A percentile compares a stretch with the other conserved stretches of the same genome.
These are phyloP conservation scores for Candida neerlandica DNA, from an alignment of 1,139 yeast genomes.

Conservation along the genomic window DNA sequence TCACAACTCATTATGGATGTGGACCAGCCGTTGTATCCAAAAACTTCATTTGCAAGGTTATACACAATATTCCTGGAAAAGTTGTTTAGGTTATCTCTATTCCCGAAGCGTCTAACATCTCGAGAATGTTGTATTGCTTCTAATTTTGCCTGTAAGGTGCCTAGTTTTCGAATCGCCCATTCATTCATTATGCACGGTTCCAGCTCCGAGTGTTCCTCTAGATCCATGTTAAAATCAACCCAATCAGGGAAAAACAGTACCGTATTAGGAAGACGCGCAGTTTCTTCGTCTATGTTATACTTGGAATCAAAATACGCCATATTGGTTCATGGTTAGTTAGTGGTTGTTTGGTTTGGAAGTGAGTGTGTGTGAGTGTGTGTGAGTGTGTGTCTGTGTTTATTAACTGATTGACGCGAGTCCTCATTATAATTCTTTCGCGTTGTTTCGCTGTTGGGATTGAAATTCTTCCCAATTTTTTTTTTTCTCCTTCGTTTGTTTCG, in stretches of 20 bases:
- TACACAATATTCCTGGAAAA: slow-evolving; percentile 36
- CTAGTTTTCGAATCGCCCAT: slow-evolving; percentile 39
- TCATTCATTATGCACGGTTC: slow-evolving; percentile 11
- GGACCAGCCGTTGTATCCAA: slow-evolving; percentile 72
- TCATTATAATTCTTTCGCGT: background rate
- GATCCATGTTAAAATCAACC: slow-evolving; percentile 19
- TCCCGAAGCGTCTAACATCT: slow-evolving; percentile 15
- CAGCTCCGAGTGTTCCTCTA: slow-evolving; percentile 9
- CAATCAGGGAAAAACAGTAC: slow-evolving; percentile 29
- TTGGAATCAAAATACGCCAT: slow-evolving; percentile 13
- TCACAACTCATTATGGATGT: slow-evolving; percentile 40
- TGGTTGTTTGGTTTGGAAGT: too few species aligned
- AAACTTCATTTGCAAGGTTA: slow-evolving; percentile 60
- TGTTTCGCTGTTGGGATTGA: background rate
- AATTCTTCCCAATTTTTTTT: slow-evolving; percentile 1
- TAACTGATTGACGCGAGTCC: background rate
- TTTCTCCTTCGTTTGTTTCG: background rate
- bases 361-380: too few species aligned
- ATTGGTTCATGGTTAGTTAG: background rate
- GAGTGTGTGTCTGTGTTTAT: too few species aligned
- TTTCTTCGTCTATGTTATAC: slow-evolving; percentile 14
- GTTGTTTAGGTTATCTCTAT: slow-evolving; percentile 7
- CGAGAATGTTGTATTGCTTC: slow-evolving; percentile 28
- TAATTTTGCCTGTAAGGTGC: slow-evolving; percentile 37
- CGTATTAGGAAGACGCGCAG: slow-evolving; percentile 17